Conservation (phyloP, 2,329 filamentous ascomycete genomes). For the Hypoxylon rubiginosum region DNA sequence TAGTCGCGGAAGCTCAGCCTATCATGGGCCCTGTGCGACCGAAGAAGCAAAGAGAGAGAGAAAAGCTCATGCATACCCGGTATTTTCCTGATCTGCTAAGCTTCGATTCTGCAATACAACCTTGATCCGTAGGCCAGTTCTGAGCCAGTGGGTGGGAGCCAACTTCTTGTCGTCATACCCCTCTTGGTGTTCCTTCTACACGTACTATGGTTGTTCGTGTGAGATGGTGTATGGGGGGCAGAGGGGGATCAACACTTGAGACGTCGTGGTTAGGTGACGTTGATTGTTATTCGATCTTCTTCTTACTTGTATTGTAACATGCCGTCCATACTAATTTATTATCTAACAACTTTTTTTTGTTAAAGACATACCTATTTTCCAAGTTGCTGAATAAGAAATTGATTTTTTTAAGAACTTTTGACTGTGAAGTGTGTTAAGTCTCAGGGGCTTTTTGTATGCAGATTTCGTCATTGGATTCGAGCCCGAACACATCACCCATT, state of each 20-base stretch:
- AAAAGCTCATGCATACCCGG: slow-evolving; percentile 8
- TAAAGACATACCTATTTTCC: neutral
- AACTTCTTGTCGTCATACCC: slow-evolving; percentile 40
- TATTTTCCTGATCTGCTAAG: slow-evolving; percentile 34
- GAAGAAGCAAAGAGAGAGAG: slow-evolving; percentile 21
- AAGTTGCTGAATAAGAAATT: neutral
- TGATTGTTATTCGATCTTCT: neutral
- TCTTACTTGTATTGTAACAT: neutral
- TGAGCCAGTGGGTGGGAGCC: slow-evolving; percentile 19
- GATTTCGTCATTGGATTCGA: slow-evolving; percentile 38
- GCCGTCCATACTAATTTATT: neutral
- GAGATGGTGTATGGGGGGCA: slow-evolving; percentile 11
- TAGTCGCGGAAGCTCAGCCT: slow-evolving; percentile 22
- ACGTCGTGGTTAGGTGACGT: slow-evolving; percentile 1
- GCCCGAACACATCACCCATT: slow-evolving; percentile 21
- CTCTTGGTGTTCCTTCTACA: slow-evolving; percentile 7
- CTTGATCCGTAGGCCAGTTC: slow-evolving; percentile 3
- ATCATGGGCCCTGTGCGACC: slow-evolving; percentile 30
- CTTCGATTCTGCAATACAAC: slow-evolving; percentile 37
- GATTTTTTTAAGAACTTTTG: neutral
- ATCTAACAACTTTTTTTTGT: neutral
- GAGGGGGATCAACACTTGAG: slow-evolving; percentile 17
- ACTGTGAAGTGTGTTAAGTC: slow-evolving; percentile 21
- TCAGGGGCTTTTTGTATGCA: slow-evolving; percentile 18
- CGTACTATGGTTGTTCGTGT: slow-evolving; percentile 11